Evolutionary conservation across 2,329 filamentous ascomycete genomes (phyloP).

Genomic region (Uncinocarpus reesii): DNA sequence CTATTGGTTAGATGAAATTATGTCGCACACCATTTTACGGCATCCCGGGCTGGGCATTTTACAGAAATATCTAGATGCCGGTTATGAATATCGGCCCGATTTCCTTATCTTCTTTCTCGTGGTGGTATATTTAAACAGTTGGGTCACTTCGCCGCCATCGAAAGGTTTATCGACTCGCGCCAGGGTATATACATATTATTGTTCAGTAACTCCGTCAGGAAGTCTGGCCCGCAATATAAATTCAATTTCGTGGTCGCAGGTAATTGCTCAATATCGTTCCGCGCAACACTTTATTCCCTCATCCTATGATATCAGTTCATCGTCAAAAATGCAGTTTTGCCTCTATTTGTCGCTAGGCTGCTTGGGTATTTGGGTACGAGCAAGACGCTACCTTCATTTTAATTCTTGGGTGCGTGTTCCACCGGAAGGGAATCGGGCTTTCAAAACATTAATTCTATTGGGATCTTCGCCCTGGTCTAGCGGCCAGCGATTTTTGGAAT

Average conservation of each 20-base stretch:
- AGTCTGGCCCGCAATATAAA: background rate
- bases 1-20: background rate
- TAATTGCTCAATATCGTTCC: no score
- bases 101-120: background rate
- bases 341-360: background rate
- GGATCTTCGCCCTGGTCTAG: slow-evolving; percentile 10
- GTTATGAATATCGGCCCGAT: slow-evolving; percentile 5
- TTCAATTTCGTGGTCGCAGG: no score
- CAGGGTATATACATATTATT: background rate
- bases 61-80: background rate
- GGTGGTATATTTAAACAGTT: background rate
- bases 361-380: background rate
- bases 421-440: slow-evolving; percentile 1
- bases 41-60: background rate
- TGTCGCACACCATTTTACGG: background rate
- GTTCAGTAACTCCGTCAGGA: background rate
- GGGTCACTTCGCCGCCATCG: background rate
- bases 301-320: background rate
- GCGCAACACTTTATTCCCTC: background rate
- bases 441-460: slow-evolving; percentile 2
- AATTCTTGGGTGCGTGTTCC: background rate
- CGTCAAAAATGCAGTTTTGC: background rate
- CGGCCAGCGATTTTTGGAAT: slow-evolving; percentile 2
- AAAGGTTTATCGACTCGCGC: background rate
- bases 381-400: background rate